phyloP scores from a whole-genome alignment of 495 filamentous ascomycete species.

The Annulohypoxylon stygium region DNA sequence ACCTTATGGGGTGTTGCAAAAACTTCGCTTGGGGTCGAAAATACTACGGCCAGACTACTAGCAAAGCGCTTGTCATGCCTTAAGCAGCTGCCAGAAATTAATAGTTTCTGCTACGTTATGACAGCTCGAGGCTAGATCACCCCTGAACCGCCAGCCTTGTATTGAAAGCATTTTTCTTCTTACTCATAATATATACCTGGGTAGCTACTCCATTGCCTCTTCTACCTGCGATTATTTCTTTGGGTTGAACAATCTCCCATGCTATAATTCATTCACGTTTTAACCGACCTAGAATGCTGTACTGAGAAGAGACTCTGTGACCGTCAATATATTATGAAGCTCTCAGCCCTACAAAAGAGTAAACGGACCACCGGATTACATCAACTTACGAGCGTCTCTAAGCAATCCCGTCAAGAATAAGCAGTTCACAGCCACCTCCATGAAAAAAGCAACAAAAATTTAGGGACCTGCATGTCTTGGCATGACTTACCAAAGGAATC shows the following conservation, averaged over 20 bases:
- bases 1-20: constrained; percentile 25
- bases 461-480: constrained; percentile 39
- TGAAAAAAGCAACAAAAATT: background rate
- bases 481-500: constrained; percentile 28
- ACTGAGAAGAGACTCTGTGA: background rate
- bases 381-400: constrained; percentile 8
- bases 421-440: constrained; percentile 45
- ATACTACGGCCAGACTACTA: constrained; percentile 17
- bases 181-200: background rate
- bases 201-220: background rate
- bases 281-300: background rate
- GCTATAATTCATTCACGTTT: background rate
- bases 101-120: background rate
- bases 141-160: background rate
- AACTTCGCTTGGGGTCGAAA: constrained; percentile 20
- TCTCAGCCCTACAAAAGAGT: constrained; percentile 40
- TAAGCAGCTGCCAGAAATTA: background rate
- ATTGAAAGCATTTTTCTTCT: background rate
- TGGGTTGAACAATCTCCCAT: background rate
- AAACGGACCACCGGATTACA: constrained; percentile 14
- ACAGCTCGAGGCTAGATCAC: background rate
- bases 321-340: background rate
- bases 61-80: constrained; percentile 9
- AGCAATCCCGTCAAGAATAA: constrained; percentile 25
- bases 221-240: background rate